These are phyloP conservation scores for Citrus mangshanensis DNA, from an alignment of 345 rosid genomes.

Conservation along the genomic window DNA sequence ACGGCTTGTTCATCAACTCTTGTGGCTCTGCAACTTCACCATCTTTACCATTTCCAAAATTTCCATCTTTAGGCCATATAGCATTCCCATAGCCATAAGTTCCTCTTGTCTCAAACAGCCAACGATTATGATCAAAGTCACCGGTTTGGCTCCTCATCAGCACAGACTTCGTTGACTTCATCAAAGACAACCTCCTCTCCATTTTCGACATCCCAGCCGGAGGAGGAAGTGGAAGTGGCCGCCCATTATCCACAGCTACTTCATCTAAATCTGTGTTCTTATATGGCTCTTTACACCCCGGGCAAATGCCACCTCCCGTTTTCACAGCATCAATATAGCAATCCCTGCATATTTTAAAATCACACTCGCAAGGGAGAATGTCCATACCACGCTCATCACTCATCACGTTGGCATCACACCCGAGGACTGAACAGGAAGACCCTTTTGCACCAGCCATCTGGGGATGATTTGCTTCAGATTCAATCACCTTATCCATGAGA, in stretches of 20 bases:
- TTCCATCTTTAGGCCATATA: slow-evolving; percentile 93
- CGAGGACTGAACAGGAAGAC: slow-evolving; percentile 83
- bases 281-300: slow-evolving; percentile 87
- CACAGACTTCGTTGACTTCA: slow-evolving; percentile 83
- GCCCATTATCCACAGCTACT: slow-evolving; percentile 42
- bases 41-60: slow-evolving; percentile 65
- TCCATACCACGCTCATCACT: slow-evolving; percentile 84
- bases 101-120: slow-evolving; percentile 90
- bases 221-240: slow-evolving; percentile 67
- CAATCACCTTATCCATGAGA: slow-evolving; percentile 94
- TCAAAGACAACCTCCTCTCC: slow-evolving; percentile 91
- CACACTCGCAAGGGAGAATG: slow-evolving; percentile 95
- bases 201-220: slow-evolving; percentile 62
- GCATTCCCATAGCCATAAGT: slow-evolving; percentile 98
- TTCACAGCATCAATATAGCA: slow-evolving; percentile 92
- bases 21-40: slow-evolving; percentile 59
- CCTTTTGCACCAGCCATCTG: slow-evolving; percentile 99
- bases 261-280: slow-evolving; percentile 81
- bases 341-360: slow-evolving; percentile 90
- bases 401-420: slow-evolving; percentile 96
- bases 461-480: slow-evolving; percentile 87
- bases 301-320: slow-evolving; percentile 77
- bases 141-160: slow-evolving; percentile 95
- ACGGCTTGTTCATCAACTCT: slow-evolving; percentile 82
- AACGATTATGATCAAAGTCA: slow-evolving; percentile 90